Percentiles rank a stretch among this genome's conserved stretches.
Evolutionary conservation across 306 rosid genomes (phyloP).

Genomic region (Vachellia collinsii): DNA sequence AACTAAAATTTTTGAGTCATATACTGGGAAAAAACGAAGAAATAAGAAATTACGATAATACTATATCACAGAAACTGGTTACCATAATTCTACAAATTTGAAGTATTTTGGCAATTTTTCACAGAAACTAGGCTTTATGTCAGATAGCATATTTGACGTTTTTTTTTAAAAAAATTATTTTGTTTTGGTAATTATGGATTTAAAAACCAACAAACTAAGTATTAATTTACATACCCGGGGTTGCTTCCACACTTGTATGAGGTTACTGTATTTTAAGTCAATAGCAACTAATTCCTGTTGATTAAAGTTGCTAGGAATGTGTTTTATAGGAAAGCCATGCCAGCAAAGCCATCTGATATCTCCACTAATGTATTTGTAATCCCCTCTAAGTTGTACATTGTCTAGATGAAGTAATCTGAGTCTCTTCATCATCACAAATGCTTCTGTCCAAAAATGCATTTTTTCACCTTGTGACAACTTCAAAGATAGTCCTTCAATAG

Average conservation of each 20-base stretch:
- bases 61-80: neutral
- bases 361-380: conserved; percentile 24
- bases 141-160: neutral
- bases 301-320: conserved; percentile 21
- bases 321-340: conserved; percentile 19
- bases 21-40: neutral
- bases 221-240: conserved; percentile 29
- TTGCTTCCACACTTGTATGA: conserved; percentile 19
- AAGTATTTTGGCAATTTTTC: no score
- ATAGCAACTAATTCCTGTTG: conserved; percentile 29
- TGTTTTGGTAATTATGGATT: neutral
- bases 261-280: conserved; percentile 25
- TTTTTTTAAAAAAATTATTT: neutral
- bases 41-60: no score
- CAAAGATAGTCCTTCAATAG: conserved; percentile 37
- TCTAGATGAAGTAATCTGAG: conserved; percentile 42
- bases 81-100: neutral
- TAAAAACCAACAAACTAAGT: neutral
- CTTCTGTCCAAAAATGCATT: neutral
- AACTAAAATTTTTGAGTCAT: no score
- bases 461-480: neutral
- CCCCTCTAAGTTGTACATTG: conserved; percentile 32
- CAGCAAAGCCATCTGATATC: conserved; percentile 39
- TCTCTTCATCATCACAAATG: conserved; percentile 39
- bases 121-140: no score